Base-by-base conservation (phyloP, 1,139 yeast genomes). In the Saccharomyces hybrid region DNA sequence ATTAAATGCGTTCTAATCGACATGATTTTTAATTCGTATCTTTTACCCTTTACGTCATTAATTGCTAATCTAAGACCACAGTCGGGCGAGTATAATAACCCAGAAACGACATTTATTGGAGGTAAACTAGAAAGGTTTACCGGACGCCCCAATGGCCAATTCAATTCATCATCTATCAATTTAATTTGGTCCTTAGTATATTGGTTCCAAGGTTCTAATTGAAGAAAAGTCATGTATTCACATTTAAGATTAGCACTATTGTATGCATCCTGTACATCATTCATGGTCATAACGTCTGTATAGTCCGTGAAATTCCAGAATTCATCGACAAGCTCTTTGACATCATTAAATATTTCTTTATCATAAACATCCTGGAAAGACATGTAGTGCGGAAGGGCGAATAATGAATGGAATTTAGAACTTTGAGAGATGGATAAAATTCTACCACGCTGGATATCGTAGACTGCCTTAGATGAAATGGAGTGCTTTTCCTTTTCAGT, bases 51-150 rank as follows among this genome's bases (percentile, higher is more conserved):
- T n/a, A 80, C 72, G 3, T 67, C 63, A 27, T 73, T 72, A 13
- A 80, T 61, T 2, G 73, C 68, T 9, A 88, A 59, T 0, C 78
- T 68, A 2, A 85, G 66, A 0, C 91, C 96, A 73, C 98, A 91
- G 66, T 91, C 96, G 0, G 97, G 97, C 0, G 96, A 88, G 64
- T 87, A 90, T 20, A 88, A 58, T 26, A 88, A 59, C 5, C 85
- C 88, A 8, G 77, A 71, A 6, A 77, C 69, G 11, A 89, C 64
- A 38, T 72, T 72, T 16, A 91, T 62, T 1, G 70, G 66, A 0
- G 96, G 97, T 1, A 84, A 67, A 0, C 66, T 57, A 5, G 80
- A 76, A 16, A 71, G 60, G 49, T 70, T 65, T 14, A 84, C 77
- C 1, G 97, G 97, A 56, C 85, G 74, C 1, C 97, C 97, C 38